Conservation (phyloP, 2,329 filamentous ascomycete genomes). For the Paracoccidioides lutzii region DNA sequence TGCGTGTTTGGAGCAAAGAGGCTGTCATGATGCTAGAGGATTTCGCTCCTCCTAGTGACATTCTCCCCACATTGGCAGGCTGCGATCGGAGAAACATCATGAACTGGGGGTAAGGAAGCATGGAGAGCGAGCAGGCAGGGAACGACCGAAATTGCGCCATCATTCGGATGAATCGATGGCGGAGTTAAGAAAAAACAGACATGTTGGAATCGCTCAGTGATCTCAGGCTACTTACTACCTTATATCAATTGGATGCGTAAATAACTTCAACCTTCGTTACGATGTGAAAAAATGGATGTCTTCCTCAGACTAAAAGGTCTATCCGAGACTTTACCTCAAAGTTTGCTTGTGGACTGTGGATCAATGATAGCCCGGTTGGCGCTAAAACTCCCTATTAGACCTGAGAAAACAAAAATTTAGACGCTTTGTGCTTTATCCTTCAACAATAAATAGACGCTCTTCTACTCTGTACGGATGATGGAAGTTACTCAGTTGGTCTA, state of each 20-base stretch:
- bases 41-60: background rate
- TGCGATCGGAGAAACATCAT: background rate
- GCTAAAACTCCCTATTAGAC: too few species aligned
- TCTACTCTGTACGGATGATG: too few species aligned
- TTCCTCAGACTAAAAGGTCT: background rate
- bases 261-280: too few species aligned
- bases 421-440: too few species aligned
- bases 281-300: too few species aligned
- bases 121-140: background rate
- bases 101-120: background rate
- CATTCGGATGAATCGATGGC: background rate
- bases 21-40: background rate
- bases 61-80: background rate
- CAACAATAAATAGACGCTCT: too few species aligned
- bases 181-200: background rate
- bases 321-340: too few species aligned
- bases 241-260: background rate
- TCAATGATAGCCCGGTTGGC: too few species aligned
- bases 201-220: background rate
- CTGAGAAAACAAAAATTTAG: too few species aligned
- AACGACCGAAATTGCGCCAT: background rate
- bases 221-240: background rate
- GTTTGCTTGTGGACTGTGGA: too few species aligned
- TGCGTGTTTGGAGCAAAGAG: constrained; percentile 14
- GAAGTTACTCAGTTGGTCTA: too few species aligned